Conservation (phyloP, 2,329 filamentous ascomycete genomes). For the Fusarium sp. region DNA sequence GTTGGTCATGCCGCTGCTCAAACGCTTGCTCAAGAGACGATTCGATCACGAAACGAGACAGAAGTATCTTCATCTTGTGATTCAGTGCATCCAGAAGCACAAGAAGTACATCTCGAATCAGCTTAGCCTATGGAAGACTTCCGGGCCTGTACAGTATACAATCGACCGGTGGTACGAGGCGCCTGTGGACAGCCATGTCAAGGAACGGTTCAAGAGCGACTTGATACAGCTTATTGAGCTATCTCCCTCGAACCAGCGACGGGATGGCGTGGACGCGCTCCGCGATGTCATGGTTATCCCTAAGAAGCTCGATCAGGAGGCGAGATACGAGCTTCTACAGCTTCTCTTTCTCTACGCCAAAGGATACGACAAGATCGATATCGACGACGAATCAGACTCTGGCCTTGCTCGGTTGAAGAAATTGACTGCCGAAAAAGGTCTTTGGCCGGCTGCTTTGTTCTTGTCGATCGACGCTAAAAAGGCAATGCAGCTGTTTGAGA, state of each 20-base stretch:
- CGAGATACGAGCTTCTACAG: slow-evolving; percentile 37
- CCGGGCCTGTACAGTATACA: slow-evolving; percentile 17
- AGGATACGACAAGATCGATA: slow-evolving; percentile 32
- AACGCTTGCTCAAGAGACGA: slow-evolving; percentile 24
- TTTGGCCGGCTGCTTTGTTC: slow-evolving; percentile 30
- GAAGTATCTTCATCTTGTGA: slow-evolving; percentile 27
- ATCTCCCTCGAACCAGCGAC: background rate
- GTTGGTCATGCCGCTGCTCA: slow-evolving; percentile 36
- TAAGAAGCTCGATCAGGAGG: background rate
- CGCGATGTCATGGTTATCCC: background rate
- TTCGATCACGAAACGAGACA: slow-evolving; percentile 15
- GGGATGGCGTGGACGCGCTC: background rate
- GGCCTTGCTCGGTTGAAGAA: slow-evolving; percentile 8
- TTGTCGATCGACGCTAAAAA: slow-evolving; percentile 19
- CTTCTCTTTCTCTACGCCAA: slow-evolving; percentile 33
- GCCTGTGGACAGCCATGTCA: background rate
- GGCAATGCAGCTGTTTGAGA: slow-evolving; percentile 26
- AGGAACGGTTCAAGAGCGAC: background rate
- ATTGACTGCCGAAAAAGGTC: background rate
- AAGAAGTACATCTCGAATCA: background rate
- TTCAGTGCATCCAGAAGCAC: slow-evolving; percentile 18
- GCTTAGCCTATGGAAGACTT: background rate
- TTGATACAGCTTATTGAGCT: slow-evolving; percentile 19
- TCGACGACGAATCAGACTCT: slow-evolving; percentile 29
- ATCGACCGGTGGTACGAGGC: slow-evolving; percentile 25